Evolutionary conservation across 2,329 filamentous ascomycete species (phyloP).

Genomic region (Trichoderma koningii): DNA sequence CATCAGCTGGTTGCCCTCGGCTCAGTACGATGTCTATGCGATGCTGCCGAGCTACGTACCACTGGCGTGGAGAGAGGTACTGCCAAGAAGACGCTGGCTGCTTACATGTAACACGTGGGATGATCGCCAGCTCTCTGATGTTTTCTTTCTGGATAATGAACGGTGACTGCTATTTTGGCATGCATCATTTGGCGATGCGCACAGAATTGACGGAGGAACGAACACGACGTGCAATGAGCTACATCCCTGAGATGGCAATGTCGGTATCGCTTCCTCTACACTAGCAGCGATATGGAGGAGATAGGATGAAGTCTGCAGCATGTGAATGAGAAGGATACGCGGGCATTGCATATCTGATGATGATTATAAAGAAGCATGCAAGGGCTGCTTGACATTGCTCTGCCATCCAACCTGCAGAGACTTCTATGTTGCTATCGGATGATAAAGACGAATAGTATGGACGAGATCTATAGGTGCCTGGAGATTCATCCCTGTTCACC

Average conservation of each 20-base stretch:
- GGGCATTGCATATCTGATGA: neutral
- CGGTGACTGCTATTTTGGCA: neutral
- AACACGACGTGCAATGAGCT: neutral
- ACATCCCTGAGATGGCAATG: neutral
- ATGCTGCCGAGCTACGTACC: neutral
- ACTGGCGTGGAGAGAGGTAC: neutral
- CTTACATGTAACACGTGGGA: neutral
- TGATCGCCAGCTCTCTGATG: neutral
- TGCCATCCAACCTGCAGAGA: neutral
- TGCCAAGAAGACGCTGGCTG: neutral
- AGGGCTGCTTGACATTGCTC: neutral
- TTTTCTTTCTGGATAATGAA: neutral
- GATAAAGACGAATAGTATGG: neutral
- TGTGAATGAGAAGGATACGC: too few species aligned
- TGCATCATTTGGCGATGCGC: neutral
- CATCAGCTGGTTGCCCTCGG: neutral
- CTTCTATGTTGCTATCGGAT: neutral
- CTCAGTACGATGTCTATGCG: neutral
- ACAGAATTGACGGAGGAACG: neutral
- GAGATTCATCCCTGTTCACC: too few species aligned
- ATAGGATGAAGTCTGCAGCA: neutral
- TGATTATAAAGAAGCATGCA: neutral
- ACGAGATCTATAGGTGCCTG: neutral
- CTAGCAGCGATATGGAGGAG: neutral
- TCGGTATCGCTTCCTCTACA: neutral